Conservation (phyloP, 768 basidiomycete genomes). For the Tylopilus balloui region DNA sequence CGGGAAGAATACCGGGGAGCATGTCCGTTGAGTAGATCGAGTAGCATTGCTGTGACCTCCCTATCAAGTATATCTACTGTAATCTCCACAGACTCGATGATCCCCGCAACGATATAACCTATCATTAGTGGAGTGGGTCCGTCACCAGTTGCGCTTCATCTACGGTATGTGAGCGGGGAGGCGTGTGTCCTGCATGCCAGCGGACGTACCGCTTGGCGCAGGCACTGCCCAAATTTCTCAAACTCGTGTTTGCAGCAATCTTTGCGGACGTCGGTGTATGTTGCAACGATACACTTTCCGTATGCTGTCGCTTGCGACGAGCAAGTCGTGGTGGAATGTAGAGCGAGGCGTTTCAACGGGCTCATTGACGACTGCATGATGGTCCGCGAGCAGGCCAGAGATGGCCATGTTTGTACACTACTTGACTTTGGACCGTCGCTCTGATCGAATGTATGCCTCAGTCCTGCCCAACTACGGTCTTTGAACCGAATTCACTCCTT, state of each 20-base stretch:
- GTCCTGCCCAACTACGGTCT: background rate
- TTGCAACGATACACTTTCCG: conserved; percentile 81
- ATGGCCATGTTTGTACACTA: background rate
- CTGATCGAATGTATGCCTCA: background rate
- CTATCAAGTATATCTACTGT: conserved; percentile 15
- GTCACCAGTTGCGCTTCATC: conserved; percentile 58
- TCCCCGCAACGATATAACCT: conserved; percentile 7
- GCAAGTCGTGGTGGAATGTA: conserved; percentile 69
- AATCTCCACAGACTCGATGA: conserved; percentile 11
- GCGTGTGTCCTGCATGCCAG: background rate
- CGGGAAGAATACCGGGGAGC: conserved; percentile 33
- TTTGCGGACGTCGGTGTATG: conserved; percentile 79
- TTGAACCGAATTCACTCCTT: background rate
- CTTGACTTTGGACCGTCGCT: background rate
- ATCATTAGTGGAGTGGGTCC: background rate
- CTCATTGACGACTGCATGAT: conserved; percentile 28
- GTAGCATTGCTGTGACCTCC: conserved; percentile 14
- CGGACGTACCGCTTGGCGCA: conserved; percentile 69
- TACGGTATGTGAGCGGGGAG: conserved; percentile 18
- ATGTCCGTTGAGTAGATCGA: conserved; percentile 22
- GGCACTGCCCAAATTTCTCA: conserved; percentile 73
- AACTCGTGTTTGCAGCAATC: conserved; percentile 87
- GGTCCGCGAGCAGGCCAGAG: background rate
- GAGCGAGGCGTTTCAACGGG: conserved; percentile 62
- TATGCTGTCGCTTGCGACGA: conserved; percentile 70